A percentile compares a stretch with the other conserved stretches of the same genome.
Evolutionary conservation across 1,284 basidiomycete genomes (phyloP).

Genomic region (Thecaphora thlaspeos): DNA sequence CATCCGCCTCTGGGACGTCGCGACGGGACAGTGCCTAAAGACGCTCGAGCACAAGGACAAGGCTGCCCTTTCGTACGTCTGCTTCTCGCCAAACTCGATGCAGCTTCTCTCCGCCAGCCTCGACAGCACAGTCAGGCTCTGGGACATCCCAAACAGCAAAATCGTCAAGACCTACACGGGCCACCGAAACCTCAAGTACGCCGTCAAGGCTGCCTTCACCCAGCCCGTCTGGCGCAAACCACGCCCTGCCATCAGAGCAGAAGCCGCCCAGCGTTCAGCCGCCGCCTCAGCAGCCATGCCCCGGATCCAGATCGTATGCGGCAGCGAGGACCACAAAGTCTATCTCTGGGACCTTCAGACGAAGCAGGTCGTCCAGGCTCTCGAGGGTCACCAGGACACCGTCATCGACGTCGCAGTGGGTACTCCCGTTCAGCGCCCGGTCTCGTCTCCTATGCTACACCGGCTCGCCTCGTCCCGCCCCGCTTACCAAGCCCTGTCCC

Average conservation of each 20-base stretch:
- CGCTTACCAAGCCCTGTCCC: not conserved
- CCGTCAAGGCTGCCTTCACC: slow-evolving; percentile 40
- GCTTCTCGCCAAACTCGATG: slow-evolving; percentile 86
- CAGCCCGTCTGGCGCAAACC: too few relatives aligned
- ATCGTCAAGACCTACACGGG: slow-evolving; percentile 89
- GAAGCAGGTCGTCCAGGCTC: slow-evolving; percentile 70
- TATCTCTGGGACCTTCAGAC: slow-evolving; percentile 89
- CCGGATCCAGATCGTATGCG: slow-evolving; percentile 66
- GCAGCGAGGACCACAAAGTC: slow-evolving; percentile 84
- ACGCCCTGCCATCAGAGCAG: too few relatives aligned
- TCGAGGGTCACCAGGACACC: slow-evolving; percentile 72
- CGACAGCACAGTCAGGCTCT: slow-evolving; percentile 86
- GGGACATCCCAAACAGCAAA: slow-evolving; percentile 88
- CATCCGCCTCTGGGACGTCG: slow-evolving; percentile 81
- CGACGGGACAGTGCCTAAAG: slow-evolving; percentile 94
- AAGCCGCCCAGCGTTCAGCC: not conserved
- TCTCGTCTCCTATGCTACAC: not conserved
- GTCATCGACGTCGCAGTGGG: slow-evolving; percentile 22
- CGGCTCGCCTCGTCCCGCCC: not conserved
- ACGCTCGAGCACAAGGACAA: slow-evolving; percentile 94
- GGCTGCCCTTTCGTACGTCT: slow-evolving; percentile 81
- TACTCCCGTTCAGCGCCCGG: not conserved
- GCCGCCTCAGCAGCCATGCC: slow-evolving; percentile 39
- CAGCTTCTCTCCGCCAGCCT: slow-evolving; percentile 85
- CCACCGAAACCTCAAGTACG: slow-evolving; percentile 77